These are phyloP conservation scores for Sporothrix brasiliensis DNA, from an alignment of 2,329 filamentous ascomycete genomes.

Conservation along the genomic window DNA sequence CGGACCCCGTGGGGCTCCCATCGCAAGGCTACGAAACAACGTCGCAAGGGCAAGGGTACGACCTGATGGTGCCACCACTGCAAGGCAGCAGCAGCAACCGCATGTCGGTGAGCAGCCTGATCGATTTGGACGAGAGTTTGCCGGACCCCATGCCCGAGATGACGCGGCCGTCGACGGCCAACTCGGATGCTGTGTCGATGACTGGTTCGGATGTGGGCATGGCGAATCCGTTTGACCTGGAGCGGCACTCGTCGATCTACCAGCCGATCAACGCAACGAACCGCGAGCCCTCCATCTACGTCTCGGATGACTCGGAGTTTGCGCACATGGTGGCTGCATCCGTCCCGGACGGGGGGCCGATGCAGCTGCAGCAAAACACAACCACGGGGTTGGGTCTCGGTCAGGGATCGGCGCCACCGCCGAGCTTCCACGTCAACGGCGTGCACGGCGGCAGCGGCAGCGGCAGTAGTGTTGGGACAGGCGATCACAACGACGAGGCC, in stretches of 20 bases:
- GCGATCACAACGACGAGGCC: background rate
- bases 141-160: constrained; percentile 55
- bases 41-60: constrained; percentile 45
- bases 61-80: constrained; percentile 39
- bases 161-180: constrained; percentile 60
- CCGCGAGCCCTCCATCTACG: constrained; percentile 63
- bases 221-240: constrained; percentile 64
- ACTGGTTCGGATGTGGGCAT: constrained; percentile 59
- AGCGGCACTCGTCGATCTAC: constrained; percentile 63
- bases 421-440: constrained; percentile 14
- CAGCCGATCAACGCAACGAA: constrained; percentile 35
- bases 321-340: constrained; percentile 41
- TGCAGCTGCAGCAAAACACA: constrained; percentile 7
- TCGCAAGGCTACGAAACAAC: constrained; percentile 47
- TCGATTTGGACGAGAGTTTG: constrained; percentile 44
- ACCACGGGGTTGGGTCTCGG: background rate
- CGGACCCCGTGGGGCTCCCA: constrained; percentile 48
- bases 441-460: constrained; percentile 13
- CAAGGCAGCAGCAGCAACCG: constrained; percentile 39
- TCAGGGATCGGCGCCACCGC: background rate
- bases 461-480: constrained; percentile 13
- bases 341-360: background rate
- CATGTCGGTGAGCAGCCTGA: constrained; percentile 44
- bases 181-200: constrained; percentile 61
- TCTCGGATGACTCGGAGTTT: constrained; percentile 61